These are phyloP conservation scores for Meredithiella fracta DNA, from an alignment of 2,329 filamentous ascomycete genomes.

Conservation along the genomic window DNA sequence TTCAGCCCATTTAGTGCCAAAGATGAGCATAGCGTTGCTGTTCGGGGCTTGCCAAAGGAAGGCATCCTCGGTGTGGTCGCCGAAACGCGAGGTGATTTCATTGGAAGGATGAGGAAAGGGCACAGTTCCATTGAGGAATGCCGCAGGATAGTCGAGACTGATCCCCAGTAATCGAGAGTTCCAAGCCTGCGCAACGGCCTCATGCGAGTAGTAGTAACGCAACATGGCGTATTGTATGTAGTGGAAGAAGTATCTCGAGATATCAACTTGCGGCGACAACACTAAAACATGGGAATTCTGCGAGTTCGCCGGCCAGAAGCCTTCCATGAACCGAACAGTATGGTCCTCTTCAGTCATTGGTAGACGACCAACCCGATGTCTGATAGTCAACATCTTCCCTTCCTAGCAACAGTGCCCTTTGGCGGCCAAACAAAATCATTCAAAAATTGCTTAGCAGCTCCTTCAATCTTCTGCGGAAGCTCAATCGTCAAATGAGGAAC, in stretches of 20 bases:
- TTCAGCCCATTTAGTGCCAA: slow-evolving; percentile 75
- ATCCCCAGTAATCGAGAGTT: slow-evolving; percentile 53
- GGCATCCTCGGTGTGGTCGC: slow-evolving; percentile 23
- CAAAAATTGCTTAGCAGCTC: slow-evolving; percentile 45
- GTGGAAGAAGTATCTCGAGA: slow-evolving; percentile 70
- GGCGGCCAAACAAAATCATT: slow-evolving; percentile 53
- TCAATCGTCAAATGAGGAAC: slow-evolving; percentile 71
- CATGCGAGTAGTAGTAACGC: slow-evolving; percentile 56
- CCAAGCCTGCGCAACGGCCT: slow-evolving; percentile 28
- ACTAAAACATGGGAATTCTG: slow-evolving; percentile 60
- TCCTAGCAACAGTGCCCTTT: background rate
- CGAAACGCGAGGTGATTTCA: slow-evolving; percentile 21
- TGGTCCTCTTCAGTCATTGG: slow-evolving; percentile 50
- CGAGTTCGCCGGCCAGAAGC: slow-evolving; percentile 62
- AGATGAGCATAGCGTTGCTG: slow-evolving; percentile 65
- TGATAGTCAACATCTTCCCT: slow-evolving; percentile 43
- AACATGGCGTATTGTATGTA: slow-evolving; percentile 67
- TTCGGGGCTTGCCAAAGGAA: slow-evolving; percentile 79
- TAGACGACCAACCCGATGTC: slow-evolving; percentile 51
- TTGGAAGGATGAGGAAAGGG: slow-evolving; percentile 31
- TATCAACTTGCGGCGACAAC: slow-evolving; percentile 63
- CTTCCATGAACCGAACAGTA: slow-evolving; percentile 62
- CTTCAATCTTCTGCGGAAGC: slow-evolving; percentile 55
- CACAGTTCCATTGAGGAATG: slow-evolving; percentile 42
- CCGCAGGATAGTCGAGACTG: slow-evolving; percentile 57